Evolutionary conservation across 208 protist species (phyloP).

Genomic region (Strigomonas culicis): DNA sequence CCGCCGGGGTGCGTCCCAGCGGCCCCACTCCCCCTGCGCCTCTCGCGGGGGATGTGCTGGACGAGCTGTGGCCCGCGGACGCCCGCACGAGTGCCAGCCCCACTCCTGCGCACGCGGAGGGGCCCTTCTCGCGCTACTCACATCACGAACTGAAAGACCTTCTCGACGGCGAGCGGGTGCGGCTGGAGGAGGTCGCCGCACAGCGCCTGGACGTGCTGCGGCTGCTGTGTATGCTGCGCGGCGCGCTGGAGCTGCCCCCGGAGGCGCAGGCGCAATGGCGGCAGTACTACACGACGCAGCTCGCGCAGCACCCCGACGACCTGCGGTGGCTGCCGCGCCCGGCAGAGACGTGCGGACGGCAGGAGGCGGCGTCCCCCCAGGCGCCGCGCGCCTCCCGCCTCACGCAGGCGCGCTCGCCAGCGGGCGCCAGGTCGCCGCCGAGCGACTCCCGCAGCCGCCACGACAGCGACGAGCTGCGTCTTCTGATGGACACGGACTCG

Average conservation of each 20-base stretch:
- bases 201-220: not conserved
- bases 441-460: not conserved
- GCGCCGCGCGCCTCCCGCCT: not conserved
- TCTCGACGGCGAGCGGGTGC: not conserved
- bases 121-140: not conserved
- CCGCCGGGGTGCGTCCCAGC: too few species aligned
- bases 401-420: not conserved
- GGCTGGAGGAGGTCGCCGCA: not conserved
- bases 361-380: not conserved
- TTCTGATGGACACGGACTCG: not conserved
- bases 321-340: too few species aligned
- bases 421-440: not conserved
- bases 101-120: not conserved
- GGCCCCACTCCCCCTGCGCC: not conserved
- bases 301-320: not conserved
- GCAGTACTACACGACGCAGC: not conserved
- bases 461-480: conserved; percentile 1
- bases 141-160: not conserved
- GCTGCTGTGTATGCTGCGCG: not conserved
- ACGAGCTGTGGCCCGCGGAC: not conserved
- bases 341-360: too few species aligned
- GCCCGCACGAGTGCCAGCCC: not conserved
- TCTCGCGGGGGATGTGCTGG: not conserved
- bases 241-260: not conserved
- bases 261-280: not conserved